phyloP scores from a whole-genome alignment of 371 early-diverging fungal species.

The Mucor mucedo region DNA sequence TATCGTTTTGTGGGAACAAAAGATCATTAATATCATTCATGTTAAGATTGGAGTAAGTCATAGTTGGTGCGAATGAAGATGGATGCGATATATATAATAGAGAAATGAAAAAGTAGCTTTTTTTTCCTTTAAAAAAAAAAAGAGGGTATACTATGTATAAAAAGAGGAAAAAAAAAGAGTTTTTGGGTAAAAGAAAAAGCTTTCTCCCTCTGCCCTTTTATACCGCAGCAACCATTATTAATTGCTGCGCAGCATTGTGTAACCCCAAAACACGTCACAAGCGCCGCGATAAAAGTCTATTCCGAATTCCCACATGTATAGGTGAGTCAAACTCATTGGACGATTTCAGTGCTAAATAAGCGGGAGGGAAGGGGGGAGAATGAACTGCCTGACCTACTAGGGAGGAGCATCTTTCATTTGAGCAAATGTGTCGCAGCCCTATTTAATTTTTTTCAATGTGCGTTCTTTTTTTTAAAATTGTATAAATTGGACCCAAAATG shows the following conservation, averaged over 20 bases:
- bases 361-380: too few species aligned
- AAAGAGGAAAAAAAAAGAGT: constrained; percentile 4
- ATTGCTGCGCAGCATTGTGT: constrained; percentile 24
- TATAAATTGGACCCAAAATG: too few species aligned
- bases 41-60: constrained; percentile 21
- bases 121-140: constrained; percentile 6
- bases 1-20: constrained; percentile 15
- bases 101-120: background rate
- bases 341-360: too few species aligned
- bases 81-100: background rate
- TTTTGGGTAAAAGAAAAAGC: constrained; percentile 6
- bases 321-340: too few species aligned
- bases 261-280: constrained; percentile 17
- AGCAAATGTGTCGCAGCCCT: too few species aligned
- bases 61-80: constrained; percentile 2
- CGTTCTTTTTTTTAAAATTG: too few species aligned
- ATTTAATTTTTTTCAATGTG: too few species aligned
- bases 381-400: too few species aligned
- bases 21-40: constrained; percentile 23
- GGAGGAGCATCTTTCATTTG: too few species aligned
- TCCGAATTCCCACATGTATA: too few species aligned
- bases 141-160: constrained; percentile 14
- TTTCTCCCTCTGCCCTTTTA: constrained; percentile 17
- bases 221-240: background rate
- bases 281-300: background rate